Evolutionary conservation across 1,284 basidiomycete genomes (phyloP), one percentile per base, ranked within the genome.

Genomic region (Waitea zeae): DNA sequence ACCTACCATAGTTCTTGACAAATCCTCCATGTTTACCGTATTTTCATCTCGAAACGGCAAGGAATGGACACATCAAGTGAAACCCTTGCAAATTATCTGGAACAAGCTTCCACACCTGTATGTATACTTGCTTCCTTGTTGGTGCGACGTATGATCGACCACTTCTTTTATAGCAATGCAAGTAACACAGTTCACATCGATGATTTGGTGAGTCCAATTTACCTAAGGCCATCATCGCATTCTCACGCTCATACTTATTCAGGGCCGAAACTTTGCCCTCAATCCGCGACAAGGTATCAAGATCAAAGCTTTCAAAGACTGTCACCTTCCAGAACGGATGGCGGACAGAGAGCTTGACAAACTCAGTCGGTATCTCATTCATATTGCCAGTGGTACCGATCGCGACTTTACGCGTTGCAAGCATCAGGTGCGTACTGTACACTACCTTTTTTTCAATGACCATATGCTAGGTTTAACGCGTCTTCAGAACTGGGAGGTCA

Each of bases 181-280:
- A 64, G 62, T 37, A 89, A 89, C 46, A 88, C 86, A 0, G 74
- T 90, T 32, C 87, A 93, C 47, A 67, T 93, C 19, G 87, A 93
- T 52, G 87, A 90, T 49, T 62, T 93, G 33, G 75, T 77, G 41
- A 38, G 61, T 29, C 19, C 30, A 26, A 19, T 27, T 36, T n/a
- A 30, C 37, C 17, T 18, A 35, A 4, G 17, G 15, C 13, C 15
- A 17, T 26, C 5, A 20, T 33, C 34, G 30, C 7, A 31, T 31
- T 5, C 13, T 33, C 30, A 34, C 15, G 7, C 9, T 14, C 7
- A 31, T 15, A 14, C 15, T 9, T 12, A 5, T 30, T 11, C 41
- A 80, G 69, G 70, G 77, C 35, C 69, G 83, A 20, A 88, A 88
- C 49, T 89, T 89, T 54, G 87, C 83, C 3, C 60, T 90, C 40